phyloP scores from a whole-genome alignment of 2,329 filamentous ascomycete genomes.

The Acarospora socialis region DNA sequence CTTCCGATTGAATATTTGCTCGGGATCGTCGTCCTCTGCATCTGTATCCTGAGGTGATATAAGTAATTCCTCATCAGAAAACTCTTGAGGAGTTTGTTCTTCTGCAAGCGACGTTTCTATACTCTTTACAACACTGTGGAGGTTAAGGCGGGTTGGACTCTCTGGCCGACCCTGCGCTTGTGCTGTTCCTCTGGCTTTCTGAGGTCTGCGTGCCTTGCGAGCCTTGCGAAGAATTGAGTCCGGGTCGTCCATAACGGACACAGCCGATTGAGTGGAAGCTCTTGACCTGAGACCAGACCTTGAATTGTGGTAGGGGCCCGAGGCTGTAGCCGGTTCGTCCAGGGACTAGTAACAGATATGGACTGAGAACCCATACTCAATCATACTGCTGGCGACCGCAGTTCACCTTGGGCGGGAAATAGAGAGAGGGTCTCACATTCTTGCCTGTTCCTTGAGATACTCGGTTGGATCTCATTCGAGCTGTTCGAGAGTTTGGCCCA shows the following conservation, averaged over 20 bases:
- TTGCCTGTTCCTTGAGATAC: background rate
- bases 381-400: too few species aligned
- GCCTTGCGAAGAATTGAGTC: background rate
- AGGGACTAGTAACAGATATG: background rate
- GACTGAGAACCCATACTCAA: too few species aligned
- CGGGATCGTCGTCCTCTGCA: too few species aligned
- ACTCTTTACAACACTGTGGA: background rate
- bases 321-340: background rate
- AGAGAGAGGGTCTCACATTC: background rate
- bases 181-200: background rate
- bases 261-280: background rate
- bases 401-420: background rate
- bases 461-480: background rate
- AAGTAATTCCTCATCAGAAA: background rate
- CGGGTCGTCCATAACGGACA: background rate
- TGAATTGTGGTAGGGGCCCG: background rate
- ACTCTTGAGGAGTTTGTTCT: background rate
- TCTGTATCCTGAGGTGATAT: background rate
- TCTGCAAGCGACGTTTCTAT: background rate
- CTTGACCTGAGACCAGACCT: constrained; percentile 1
- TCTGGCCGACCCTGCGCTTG: too few species aligned
- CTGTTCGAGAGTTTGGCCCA: background rate
- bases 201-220: background rate
- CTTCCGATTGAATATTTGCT: constrained; percentile 3
- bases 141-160: background rate